Conservation (phyloP, 1,139 yeast species). For the Kodamaea anthophila region DNA sequence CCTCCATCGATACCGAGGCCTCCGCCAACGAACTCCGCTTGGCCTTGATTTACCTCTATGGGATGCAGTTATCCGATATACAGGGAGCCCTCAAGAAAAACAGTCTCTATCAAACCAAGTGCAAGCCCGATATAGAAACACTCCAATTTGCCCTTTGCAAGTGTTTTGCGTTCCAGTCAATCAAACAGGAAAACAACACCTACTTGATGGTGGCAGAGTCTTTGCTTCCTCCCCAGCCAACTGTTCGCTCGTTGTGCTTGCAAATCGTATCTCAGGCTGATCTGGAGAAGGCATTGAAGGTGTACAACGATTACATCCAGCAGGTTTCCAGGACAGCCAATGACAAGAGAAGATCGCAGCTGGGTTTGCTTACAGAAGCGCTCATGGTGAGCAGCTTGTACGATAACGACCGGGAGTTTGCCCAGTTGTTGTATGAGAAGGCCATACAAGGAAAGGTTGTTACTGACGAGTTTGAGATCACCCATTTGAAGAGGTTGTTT, state of each 20-base stretch:
- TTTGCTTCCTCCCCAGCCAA: conserved; percentile 25
- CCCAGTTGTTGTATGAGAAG: conserved; percentile 54
- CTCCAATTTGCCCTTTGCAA: conserved; percentile 22
- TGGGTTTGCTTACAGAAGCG: conserved; percentile 49
- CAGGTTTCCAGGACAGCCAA: conserved; percentile 33
- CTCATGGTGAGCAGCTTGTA: conserved; percentile 44
- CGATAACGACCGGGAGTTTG: conserved; percentile 55
- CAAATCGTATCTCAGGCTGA: conserved; percentile 44
- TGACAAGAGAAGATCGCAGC: conserved; percentile 33
- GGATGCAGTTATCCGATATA: conserved; percentile 27
- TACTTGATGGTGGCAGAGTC: conserved; percentile 42
- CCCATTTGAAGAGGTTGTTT: conserved; percentile 39
- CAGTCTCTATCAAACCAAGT: conserved; percentile 33
- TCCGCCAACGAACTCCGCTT: conserved; percentile 22
- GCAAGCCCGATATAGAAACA: conserved; percentile 29
- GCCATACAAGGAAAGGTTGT: conserved; percentile 41
- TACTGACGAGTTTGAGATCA: conserved; percentile 37
- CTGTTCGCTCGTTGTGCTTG: conserved; percentile 33
- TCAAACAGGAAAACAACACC: conserved; percentile 25
- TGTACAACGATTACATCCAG: conserved; percentile 47
- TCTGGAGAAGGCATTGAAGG: conserved; percentile 37
- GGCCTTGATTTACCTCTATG: conserved; percentile 30
- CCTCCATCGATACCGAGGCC: conserved; percentile 22
- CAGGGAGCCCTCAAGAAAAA: conserved; percentile 24
- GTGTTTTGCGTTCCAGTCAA: conserved; percentile 31